These are phyloP conservation scores for Astragalus glycyphyllos DNA, from an alignment of 306 rosid genomes.

Conservation along the genomic window DNA sequence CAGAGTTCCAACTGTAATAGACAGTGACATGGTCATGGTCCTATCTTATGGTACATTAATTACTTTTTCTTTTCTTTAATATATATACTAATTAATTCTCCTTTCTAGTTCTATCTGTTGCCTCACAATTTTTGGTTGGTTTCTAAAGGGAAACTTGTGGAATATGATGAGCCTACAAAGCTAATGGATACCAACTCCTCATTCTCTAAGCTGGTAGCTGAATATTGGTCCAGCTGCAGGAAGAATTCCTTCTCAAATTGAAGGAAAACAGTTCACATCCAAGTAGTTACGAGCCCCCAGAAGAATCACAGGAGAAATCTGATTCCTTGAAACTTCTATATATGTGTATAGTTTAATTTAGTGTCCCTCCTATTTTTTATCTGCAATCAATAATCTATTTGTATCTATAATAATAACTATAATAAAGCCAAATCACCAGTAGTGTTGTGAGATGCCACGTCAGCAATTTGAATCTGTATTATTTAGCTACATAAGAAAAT, in stretches of 20 bases:
- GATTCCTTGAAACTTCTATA: not conserved
- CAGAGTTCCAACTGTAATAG: conserved; percentile 81
- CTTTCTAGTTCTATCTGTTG: not conserved
- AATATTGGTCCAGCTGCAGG: conserved; percentile 78
- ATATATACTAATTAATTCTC: not conserved
- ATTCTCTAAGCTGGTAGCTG: conserved; percentile 78
- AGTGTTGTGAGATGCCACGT: not conserved
- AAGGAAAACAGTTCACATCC: not conserved
- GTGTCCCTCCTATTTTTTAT: not conserved
- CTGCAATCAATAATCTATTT: not conserved
- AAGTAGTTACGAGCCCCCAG: not conserved
- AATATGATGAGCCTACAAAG: conserved; percentile 75
- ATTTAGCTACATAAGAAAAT: not conserved
- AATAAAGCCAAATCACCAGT: not conserved
- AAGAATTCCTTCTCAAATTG: conserved; percentile 40
- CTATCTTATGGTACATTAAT: conserved; percentile 63
- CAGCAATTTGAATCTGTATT: not conserved
- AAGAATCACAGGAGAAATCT: not conserved
- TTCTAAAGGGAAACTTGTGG: conserved; percentile 65
- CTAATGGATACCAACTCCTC: conserved; percentile 67
- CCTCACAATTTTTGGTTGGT: not conserved
- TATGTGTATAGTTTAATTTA: not conserved
- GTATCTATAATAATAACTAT: no score
- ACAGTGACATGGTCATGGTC: conserved; percentile 90
- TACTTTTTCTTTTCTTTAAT: not conserved